Percentiles rank a stretch among this genome's conserved stretches.
Conservation (phyloP, 2,329 filamentous ascomycete genomes). For the Conoideocrella luteorostrata region DNA sequence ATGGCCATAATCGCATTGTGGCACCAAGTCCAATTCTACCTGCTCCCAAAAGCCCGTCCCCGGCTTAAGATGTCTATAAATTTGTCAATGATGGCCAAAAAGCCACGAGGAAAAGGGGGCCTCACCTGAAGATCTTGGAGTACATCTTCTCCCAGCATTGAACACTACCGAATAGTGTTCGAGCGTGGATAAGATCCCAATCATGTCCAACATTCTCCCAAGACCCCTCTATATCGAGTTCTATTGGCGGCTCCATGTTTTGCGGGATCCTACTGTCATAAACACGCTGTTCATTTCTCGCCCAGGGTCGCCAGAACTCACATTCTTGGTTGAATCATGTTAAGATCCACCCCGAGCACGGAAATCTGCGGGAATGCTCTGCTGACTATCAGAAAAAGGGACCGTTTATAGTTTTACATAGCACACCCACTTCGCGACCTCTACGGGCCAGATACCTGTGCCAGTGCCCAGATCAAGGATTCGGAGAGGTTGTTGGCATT, state of each 20-base stretch:
- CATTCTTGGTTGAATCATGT: constrained; percentile 20
- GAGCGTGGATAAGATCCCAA: constrained; percentile 74
- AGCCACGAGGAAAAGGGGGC: not conserved
- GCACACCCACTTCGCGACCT: not conserved
- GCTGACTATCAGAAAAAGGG: not conserved
- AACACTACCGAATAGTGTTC: constrained; percentile 69
- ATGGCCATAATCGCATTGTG: constrained; percentile 61
- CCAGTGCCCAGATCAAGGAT: not conserved
- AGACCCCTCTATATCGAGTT: constrained; percentile 60
- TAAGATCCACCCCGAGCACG: constrained; percentile 20
- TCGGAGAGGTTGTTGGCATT: not conserved
- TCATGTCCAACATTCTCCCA: constrained; percentile 46
- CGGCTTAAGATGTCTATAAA: constrained; percentile 62
- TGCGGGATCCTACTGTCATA: constrained; percentile 61
- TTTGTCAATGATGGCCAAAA: not conserved
- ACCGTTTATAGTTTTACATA: not conserved
- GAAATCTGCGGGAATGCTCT: constrained; percentile 6
- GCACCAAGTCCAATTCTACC: constrained; percentile 74
- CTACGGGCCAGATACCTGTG: not conserved
- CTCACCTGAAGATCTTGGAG: constrained; percentile 55
- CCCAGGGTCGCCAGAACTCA: constrained; percentile 11
- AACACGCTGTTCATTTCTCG: not conserved
- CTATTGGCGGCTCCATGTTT: constrained; percentile 43
- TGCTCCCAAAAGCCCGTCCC: constrained; percentile 70
- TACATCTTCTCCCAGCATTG: constrained; percentile 67